phyloP scores from a whole-genome alignment of 768 basidiomycete genomes.

The Tulasnella sp. region DNA sequence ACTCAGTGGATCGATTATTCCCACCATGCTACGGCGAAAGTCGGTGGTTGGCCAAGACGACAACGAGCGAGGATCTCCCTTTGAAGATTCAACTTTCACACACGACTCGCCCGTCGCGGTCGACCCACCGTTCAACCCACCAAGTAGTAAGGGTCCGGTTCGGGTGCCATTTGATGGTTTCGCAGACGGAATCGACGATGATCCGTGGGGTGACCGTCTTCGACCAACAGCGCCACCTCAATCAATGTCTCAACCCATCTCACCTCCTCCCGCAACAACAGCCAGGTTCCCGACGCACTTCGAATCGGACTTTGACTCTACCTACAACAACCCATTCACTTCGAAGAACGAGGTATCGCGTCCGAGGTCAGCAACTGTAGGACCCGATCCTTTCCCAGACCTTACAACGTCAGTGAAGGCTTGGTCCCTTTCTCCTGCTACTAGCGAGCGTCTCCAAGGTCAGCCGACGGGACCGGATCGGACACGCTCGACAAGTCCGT shows the following conservation, averaged over 20 bases:
- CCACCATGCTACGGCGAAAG: too few relatives aligned
- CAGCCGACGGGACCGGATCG: background rate
- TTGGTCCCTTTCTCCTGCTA: background rate
- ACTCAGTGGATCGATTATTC: too few relatives aligned
- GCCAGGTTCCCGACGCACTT: constrained; percentile 13
- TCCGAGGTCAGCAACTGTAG: too few relatives aligned
- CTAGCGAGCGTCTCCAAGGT: too few relatives aligned
- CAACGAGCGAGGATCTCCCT: too few relatives aligned
- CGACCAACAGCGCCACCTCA: background rate
- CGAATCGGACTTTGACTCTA: constrained; percentile 15
- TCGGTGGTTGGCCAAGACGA: too few relatives aligned
- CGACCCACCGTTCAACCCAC: too few relatives aligned
- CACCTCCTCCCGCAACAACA: background rate
- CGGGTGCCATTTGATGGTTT: constrained; percentile 4
- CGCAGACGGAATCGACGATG: background rate
- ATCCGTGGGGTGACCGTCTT: background rate
- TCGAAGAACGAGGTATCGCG: background rate
- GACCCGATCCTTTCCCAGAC: background rate
- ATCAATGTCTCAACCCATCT: background rate
- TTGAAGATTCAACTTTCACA: too few relatives aligned
- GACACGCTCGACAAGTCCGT: background rate
- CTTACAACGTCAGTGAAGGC: background rate
- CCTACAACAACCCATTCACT: background rate
- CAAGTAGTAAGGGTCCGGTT: too few relatives aligned
- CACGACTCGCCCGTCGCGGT: too few relatives aligned